Evolutionary conservation across 768 basidiomycete genomes (phyloP).

Genomic region (Boletus sp.): DNA sequence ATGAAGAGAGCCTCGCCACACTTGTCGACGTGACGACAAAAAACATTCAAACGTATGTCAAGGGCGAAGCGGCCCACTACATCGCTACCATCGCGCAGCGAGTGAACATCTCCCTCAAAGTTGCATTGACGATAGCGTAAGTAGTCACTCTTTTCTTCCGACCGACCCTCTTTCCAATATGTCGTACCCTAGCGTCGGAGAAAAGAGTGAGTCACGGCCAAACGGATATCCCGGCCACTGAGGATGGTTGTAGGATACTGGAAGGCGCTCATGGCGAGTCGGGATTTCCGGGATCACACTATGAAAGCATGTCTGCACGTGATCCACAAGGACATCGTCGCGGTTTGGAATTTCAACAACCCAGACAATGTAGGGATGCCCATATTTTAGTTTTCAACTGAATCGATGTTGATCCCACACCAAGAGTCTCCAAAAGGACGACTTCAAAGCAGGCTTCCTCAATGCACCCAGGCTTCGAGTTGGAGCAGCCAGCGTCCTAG

Average conservation of each 20-base stretch:
- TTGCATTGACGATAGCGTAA: not conserved
- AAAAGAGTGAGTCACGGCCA: not conserved
- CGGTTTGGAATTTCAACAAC: conserved; percentile 5
- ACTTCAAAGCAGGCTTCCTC: not conserved
- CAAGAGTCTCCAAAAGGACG: not conserved
- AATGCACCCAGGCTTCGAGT: not conserved
- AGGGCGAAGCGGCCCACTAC: not conserved
- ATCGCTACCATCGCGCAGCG: not conserved
- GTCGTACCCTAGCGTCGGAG: not conserved
- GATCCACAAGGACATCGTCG: conserved; percentile 4
- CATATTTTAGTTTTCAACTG: not conserved
- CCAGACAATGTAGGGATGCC: not conserved
- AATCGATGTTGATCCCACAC: not conserved
- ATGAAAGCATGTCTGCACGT: not conserved
- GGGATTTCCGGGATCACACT: not conserved
- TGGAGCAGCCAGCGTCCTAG: not conserved
- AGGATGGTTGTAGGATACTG: not conserved
- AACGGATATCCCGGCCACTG: not conserved
- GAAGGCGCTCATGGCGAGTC: not conserved
- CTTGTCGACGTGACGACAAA: not conserved
- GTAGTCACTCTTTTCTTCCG: too few relatives aligned
- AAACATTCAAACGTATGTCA: not conserved
- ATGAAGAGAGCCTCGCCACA: not conserved
- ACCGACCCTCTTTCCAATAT: not conserved
- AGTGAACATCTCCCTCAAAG: not conserved